These are phyloP conservation scores for Mortierella hygrophila DNA, from an alignment of 192 early-diverging fungal genomes.

Conservation along the genomic window DNA sequence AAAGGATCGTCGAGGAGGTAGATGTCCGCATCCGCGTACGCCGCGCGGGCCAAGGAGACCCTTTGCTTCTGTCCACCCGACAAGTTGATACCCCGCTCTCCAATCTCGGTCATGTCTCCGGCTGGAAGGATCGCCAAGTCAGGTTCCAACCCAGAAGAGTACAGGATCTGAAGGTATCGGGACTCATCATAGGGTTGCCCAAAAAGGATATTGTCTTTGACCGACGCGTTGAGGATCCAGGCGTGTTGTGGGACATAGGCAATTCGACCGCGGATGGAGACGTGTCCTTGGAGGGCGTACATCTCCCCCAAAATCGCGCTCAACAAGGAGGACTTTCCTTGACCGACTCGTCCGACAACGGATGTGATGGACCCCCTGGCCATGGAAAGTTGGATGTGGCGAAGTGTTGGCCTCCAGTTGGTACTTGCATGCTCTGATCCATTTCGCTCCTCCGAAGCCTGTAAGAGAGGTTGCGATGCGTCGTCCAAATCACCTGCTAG, in stretches of 20 bases:
- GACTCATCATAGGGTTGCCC: slow-evolving; percentile 71
- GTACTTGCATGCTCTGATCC: neutral
- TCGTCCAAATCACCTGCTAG: neutral
- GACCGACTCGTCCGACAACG: slow-evolving; percentile 66
- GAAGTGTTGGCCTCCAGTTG: slow-evolving; percentile 22
- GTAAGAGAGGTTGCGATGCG: slow-evolving; percentile 15
- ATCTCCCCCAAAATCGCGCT: slow-evolving; percentile 86
- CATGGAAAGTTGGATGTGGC: slow-evolving; percentile 40
- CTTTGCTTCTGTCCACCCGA: slow-evolving; percentile 92
- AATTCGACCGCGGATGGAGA: slow-evolving; percentile 67
- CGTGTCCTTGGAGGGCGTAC: slow-evolving; percentile 72
- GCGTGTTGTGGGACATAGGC: slow-evolving; percentile 88
- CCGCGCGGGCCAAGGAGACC: slow-evolving; percentile 82
- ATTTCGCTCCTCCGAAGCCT: neutral
- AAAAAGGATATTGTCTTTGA: slow-evolving; percentile 94
- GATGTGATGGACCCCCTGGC: slow-evolving; percentile 68
- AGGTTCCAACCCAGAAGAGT: slow-evolving; percentile 75
- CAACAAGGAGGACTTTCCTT: slow-evolving; percentile 70
- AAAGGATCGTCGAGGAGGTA: slow-evolving; percentile 90
- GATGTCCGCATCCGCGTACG: slow-evolving; percentile 84
- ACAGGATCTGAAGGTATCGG: slow-evolving; percentile 73
- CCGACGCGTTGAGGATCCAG: slow-evolving; percentile 94
- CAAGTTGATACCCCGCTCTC: slow-evolving; percentile 74
- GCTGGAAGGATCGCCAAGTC: slow-evolving; percentile 76
- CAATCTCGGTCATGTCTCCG: slow-evolving; percentile 79